Evolutionary conservation across 2,329 filamentous ascomycete species (phyloP).

Genomic region (Aspergillus bombycis): DNA sequence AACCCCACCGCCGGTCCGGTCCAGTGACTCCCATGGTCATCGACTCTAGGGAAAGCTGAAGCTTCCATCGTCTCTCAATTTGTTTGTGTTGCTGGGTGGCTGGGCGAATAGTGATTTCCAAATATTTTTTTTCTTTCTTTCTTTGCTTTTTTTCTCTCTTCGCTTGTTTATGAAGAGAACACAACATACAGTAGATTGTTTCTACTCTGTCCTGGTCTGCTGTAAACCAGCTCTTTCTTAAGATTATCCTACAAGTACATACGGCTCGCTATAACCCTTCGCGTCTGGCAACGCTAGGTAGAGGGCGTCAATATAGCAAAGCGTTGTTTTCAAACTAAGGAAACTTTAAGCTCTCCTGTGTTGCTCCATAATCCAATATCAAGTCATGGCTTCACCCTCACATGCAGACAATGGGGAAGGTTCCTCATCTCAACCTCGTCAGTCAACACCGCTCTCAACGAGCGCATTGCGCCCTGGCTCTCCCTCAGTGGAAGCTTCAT

Average conservation of each 20-base stretch:
- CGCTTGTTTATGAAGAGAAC: not conserved
- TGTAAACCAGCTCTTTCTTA: not conserved
- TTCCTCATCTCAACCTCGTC: constrained; percentile 36
- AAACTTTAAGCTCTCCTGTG: not conserved
- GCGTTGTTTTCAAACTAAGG: not conserved
- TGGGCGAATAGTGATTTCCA: not conserved
- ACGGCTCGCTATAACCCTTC: not conserved
- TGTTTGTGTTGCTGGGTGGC: constrained; percentile 1
- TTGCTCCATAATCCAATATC: not conserved
- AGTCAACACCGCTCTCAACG: constrained; percentile 36
- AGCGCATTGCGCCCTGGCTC: constrained; percentile 40
- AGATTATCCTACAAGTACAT: not conserved
- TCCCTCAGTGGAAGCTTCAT: constrained; percentile 46
- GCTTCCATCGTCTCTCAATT: not conserved
- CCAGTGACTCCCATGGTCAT: constrained; percentile 7
- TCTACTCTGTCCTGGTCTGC: not conserved
- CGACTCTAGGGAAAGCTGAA: not conserved
- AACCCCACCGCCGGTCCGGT: constrained; percentile 24
- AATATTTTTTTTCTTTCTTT: not conserved
- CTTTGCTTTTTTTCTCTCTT: not conserved
- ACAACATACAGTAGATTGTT: not conserved
- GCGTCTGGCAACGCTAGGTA: not conserved
- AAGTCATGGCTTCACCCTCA: constrained; percentile 21
- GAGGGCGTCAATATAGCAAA: not conserved
- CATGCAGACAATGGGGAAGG: constrained; percentile 44